phyloP scores from a whole-genome alignment of 2,329 filamentous ascomycete species.

The Calonectria montana region DNA sequence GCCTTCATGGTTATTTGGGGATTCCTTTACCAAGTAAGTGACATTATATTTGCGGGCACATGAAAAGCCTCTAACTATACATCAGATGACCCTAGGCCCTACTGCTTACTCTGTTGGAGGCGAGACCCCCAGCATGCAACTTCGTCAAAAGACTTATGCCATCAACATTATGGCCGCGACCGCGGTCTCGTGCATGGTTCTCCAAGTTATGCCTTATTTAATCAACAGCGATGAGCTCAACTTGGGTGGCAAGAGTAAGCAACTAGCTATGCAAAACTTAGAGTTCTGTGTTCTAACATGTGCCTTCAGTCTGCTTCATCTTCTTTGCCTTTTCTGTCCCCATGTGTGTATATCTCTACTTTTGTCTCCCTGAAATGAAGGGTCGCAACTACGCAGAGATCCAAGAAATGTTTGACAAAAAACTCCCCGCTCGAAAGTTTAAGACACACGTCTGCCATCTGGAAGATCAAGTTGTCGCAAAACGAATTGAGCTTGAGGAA shows the following conservation, averaged over 20 bases:
- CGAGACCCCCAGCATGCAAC: conserved; percentile 42
- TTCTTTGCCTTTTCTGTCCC: conserved; percentile 45
- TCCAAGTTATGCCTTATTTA: conserved; percentile 46
- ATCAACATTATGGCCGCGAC: conserved; percentile 48
- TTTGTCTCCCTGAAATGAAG: conserved; percentile 50
- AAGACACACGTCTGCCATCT: conserved; percentile 24
- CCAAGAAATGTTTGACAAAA: conserved; percentile 30
- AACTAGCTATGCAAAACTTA: not conserved
- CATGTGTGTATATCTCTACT: conserved; percentile 48
- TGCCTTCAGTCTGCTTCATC: conserved; percentile 42
- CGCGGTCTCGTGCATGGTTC: conserved; percentile 42
- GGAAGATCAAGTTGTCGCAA: conserved; percentile 20
- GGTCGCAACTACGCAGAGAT: conserved; percentile 34
- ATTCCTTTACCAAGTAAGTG: conserved; percentile 40
- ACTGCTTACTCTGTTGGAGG: conserved; percentile 44
- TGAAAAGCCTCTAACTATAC: not conserved
- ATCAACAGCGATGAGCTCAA: conserved; percentile 43
- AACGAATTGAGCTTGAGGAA: conserved; percentile 25
- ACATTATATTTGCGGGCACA: too few relatives aligned
- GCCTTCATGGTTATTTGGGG: conserved; percentile 44
- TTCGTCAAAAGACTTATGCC: conserved; percentile 46
- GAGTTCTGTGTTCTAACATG: not conserved
- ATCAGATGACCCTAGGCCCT: conserved; percentile 39
- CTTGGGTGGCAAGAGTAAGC: conserved; percentile 43
- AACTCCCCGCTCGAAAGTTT: conserved; percentile 25